Conservation (phyloP, 2,329 filamentous ascomycete species). For the Penicillium hordei region DNA sequence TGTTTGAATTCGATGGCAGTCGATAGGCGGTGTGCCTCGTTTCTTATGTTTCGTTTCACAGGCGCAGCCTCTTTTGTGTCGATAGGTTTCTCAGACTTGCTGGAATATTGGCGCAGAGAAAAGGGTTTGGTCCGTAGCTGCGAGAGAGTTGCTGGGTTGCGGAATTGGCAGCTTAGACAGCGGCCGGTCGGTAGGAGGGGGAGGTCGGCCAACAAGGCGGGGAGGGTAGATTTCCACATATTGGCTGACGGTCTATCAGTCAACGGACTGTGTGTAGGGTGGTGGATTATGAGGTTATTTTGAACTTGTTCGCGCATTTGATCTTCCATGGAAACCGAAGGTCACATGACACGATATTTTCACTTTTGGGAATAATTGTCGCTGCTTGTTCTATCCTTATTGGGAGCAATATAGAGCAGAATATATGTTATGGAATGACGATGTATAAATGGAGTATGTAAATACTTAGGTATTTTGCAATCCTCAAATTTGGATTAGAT, state of each 20-base stretch:
- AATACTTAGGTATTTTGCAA: neutral
- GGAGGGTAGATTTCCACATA: conserved; percentile 34
- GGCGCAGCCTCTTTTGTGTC: neutral
- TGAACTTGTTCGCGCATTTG: neutral
- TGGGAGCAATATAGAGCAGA: neutral
- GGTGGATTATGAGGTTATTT: neutral
- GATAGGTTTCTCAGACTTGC: conserved; percentile 11
- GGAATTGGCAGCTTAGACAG: conserved; percentile 40
- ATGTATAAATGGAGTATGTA: neutral
- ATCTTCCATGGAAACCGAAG: conserved; percentile 1
- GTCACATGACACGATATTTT: neutral
- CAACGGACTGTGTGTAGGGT: neutral
- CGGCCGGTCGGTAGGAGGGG: conserved; percentile 29
- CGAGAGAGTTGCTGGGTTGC: conserved; percentile 21
- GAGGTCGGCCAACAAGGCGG: conserved; percentile 24
- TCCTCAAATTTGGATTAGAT: neutral
- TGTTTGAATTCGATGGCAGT: conserved; percentile 31
- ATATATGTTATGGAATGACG: no score
- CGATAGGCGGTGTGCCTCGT: conserved; percentile 1
- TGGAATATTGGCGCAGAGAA: conserved; percentile 33
- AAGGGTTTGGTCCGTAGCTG: conserved; percentile 20
- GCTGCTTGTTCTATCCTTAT: neutral
- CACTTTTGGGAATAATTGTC: neutral
- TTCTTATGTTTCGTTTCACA: neutral
- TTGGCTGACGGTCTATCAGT: conserved; percentile 3